phyloP scores from a whole-genome alignment of 208 protist species.

The Trypanosoma conorhini region DNA sequence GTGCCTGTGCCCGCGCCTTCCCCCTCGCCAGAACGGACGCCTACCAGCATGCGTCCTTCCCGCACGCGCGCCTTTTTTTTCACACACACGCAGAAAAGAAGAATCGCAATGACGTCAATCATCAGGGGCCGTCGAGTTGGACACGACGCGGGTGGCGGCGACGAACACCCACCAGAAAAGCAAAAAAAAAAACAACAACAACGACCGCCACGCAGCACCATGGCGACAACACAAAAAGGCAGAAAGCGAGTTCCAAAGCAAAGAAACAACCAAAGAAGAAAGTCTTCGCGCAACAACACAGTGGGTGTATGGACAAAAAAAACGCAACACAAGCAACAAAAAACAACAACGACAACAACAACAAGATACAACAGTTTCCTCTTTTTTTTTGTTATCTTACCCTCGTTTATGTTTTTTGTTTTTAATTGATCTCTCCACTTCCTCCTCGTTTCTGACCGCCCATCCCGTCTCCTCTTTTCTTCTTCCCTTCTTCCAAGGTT shows the following conservation, averaged over 20 bases:
- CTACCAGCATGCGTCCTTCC: not conserved
- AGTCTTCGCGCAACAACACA: not conserved
- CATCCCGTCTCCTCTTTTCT: not conserved
- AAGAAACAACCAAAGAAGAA: no score
- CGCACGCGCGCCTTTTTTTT: not conserved
- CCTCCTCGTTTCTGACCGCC: not conserved
- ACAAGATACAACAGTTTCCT: not conserved
- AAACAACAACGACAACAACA: no score
- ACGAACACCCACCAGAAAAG: not conserved
- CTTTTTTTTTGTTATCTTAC: no score
- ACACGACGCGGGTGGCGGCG: no score
- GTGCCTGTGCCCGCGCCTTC: no score
- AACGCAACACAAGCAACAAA: not conserved
- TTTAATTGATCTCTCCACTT: conserved; percentile 3
- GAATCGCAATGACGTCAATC: not conserved
- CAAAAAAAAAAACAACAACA: not conserved
- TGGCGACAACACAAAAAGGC: not conserved
- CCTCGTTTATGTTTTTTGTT: not conserved
- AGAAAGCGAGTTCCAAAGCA: not conserved
- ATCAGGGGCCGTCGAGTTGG: not conserved
- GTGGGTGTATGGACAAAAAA: not conserved
- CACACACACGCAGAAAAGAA: not conserved
- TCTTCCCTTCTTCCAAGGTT: not conserved
- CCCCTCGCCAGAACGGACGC: not conserved
- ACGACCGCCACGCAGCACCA: not conserved